These are phyloP conservation scores for Ocimum tenuiflorum DNA, from an alignment of 257 asterid genomes.

Conservation along the genomic window DNA sequence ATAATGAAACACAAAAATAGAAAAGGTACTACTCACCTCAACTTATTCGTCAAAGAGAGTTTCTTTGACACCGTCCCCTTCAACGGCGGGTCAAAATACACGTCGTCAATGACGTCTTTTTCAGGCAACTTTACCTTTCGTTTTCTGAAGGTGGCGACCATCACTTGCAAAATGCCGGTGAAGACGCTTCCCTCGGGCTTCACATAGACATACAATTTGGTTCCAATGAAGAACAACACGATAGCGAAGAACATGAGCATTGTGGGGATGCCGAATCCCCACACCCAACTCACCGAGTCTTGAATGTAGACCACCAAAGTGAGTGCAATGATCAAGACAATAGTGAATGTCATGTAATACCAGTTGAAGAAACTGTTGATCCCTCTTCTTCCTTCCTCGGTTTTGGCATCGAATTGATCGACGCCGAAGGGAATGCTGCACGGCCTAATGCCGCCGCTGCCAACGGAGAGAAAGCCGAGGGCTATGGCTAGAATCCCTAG, in stretches of 20 bases:
- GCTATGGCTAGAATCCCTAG: slow-evolving; percentile 40
- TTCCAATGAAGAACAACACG: slow-evolving; percentile 50
- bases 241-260: slow-evolving; percentile 49
- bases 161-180: slow-evolving; percentile 41
- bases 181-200: slow-evolving; percentile 72
- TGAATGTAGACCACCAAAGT: slow-evolving; percentile 77
- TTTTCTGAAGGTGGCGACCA: slow-evolving; percentile 49
- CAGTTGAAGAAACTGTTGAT: slow-evolving; percentile 83
- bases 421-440: slow-evolving; percentile 93
- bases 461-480: slow-evolving; percentile 47
- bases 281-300: slow-evolving; percentile 57
- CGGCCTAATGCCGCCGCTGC: slow-evolving; percentile 81
- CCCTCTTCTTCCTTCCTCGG: slow-evolving; percentile 60
- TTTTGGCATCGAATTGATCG: slow-evolving; percentile 66
- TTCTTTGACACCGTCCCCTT: slow-evolving; percentile 28
- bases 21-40: too few relatives aligned
- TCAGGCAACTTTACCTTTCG: slow-evolving; percentile 41
- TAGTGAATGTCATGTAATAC: slow-evolving; percentile 74
- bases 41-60: slow-evolving; percentile 40
- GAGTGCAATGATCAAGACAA: slow-evolving; percentile 48
- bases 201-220: slow-evolving; percentile 44
- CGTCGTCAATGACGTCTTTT: neutral
- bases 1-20: too few relatives aligned
- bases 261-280: slow-evolving; percentile 60
- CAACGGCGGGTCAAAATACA: slow-evolving; percentile 46